Conservation (phyloP, 208 protist genomes). For the Leishmania arabica region DNA sequence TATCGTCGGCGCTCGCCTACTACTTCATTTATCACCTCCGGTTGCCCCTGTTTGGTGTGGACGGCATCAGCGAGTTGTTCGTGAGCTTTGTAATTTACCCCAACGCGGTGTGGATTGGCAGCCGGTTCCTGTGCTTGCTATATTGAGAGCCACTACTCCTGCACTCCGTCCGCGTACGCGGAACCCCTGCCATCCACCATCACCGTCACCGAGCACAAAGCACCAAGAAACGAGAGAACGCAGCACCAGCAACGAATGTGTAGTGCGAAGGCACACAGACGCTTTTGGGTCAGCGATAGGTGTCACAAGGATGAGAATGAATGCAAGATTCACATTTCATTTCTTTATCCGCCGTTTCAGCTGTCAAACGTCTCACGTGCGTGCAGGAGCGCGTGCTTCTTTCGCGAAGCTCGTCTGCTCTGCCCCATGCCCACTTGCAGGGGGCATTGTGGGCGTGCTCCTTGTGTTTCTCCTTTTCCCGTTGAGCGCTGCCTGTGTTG, state of each 20-base stretch:
- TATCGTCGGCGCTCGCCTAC: conserved; percentile 36
- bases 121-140: conserved; percentile 24
- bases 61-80: conserved; percentile 49
- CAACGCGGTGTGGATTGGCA: conserved; percentile 56
- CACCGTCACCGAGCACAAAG: background rate
- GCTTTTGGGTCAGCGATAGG: background rate
- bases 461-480: background rate
- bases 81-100: conserved; percentile 65
- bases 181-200: background rate
- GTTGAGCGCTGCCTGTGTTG: background rate
- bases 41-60: conserved; percentile 29
- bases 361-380: background rate
- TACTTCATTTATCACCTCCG: conserved; percentile 36
- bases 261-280: background rate
- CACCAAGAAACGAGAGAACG: background rate
- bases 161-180: background rate
- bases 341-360: background rate
- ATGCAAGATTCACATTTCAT: background rate
- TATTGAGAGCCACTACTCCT: background rate
- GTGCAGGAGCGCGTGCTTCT: background rate
- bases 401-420: background rate
- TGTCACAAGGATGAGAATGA: background rate
- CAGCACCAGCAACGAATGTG: background rate
- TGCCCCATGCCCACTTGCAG: background rate
- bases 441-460: background rate